Evolutionary conservation across 371 early-diverging fungal species (phyloP), one percentile per base, ranked within the genome.

Genomic region (Zychaea mexicana): DNA sequence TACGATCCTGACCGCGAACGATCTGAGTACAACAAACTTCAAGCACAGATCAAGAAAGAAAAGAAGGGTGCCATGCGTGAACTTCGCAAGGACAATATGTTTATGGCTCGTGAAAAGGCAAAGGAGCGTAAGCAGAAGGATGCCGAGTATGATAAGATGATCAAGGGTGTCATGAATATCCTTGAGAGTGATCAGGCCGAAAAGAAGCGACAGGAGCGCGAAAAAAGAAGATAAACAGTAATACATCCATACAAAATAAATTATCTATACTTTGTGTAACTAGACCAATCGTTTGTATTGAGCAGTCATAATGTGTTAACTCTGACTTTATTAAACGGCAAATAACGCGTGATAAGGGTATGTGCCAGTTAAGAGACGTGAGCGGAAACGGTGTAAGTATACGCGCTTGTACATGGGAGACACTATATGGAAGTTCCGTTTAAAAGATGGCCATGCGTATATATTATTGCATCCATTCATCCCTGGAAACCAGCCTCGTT

Each of bases 31-130:
- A 79, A 82, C 63, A 96, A 94, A 75, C 79, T 96, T 59, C 78
- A 90, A 53, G 69, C 85, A 7, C 90, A 93, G 79, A 74, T 90
- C 76, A 93, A 92, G 84, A 90, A 92, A 77, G 98, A 98, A 75
- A 80, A 84, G 77, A 93, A 95, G 79, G 96, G 97, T 19, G 96
- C 97, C 3, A 83, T 94, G 38, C 89, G 98, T 39, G 98, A 98
- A 76, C 75, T 98, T 64, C 91, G 96, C 57, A 94, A 96, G 77
- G 99, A 98, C 76, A 88, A 90, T 33, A 85, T 85, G 73, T 98
- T 96, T 66, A 69, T 98, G 45, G 92, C 94, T 19, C 75, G 88
- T 33, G 88, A 92, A 76, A 82, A 87, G 64, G 74, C 91, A 21
- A 77, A 79, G 67, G 85, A 84, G 61, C 84, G 81, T 59, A 88